Conservation (phyloP, 2,329 filamentous ascomycete genomes). For the Chrysosporium queenslandicum region DNA sequence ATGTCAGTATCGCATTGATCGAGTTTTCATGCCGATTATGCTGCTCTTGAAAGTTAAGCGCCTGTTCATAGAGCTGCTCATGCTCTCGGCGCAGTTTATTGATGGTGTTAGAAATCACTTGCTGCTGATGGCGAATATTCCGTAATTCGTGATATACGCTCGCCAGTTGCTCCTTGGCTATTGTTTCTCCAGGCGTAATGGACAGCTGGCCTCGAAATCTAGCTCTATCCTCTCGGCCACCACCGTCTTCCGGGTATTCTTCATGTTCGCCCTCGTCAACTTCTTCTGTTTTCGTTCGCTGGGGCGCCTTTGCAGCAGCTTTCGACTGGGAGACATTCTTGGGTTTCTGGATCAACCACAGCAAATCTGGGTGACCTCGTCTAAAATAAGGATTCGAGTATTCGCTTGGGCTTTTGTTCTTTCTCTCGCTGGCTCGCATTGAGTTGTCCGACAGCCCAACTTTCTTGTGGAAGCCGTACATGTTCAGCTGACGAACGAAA, state of each 20-base stretch:
- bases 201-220: slow-evolving; percentile 36
- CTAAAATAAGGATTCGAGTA: slow-evolving; percentile 97
- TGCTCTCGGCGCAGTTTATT: slow-evolving; percentile 73
- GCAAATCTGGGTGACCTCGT: slow-evolving; percentile 77
- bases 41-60: slow-evolving; percentile 76
- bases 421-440: slow-evolving; percentile 92
- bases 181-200: slow-evolving; percentile 24
- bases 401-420: slow-evolving; percentile 96
- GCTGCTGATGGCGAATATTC: slow-evolving; percentile 75
- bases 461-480: slow-evolving; percentile 58
- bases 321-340: slow-evolving; percentile 57
- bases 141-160: slow-evolving; percentile 70
- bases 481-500: slow-evolving; percentile 61
- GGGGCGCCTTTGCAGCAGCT: slow-evolving; percentile 36
- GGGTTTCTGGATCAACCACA: slow-evolving; percentile 95
- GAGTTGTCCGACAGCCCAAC: slow-evolving; percentile 91
- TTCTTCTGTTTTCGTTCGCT: slow-evolving; percentile 48
- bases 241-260: slow-evolving; percentile 38
- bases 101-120: slow-evolving; percentile 74
- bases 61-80: slow-evolving; percentile 76
- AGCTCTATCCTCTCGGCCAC: slow-evolving; percentile 27
- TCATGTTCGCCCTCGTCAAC: slow-evolving; percentile 62
- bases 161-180: slow-evolving; percentile 49
- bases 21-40: slow-evolving; percentile 97
- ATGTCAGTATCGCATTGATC: slow-evolving; percentile 96